Evolutionary conservation across 305 asterid genomes (phyloP), one percentile per base, ranked within the genome.

Genomic region (Fraxinus angustifolia): DNA sequence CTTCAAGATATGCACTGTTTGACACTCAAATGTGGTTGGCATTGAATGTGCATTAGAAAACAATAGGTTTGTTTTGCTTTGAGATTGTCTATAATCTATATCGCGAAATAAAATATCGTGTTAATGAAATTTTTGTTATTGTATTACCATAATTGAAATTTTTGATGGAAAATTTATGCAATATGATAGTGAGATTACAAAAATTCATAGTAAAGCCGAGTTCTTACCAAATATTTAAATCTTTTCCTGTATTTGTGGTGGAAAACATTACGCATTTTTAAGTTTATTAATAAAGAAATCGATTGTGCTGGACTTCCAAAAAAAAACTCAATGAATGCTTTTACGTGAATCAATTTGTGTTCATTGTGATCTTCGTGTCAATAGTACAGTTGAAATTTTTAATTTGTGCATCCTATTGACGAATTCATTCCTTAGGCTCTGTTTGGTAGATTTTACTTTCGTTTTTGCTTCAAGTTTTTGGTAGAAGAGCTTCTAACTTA

Each of bases 1-100:
- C 16, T 83, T 12, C 45, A 72, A 50, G 67, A 21, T 31, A 33
- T n/a, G 19, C 53, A 53, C 14, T 33, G 65, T 67, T 67, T 75
- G 74, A 72, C 78, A 72, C 81, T 58, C 65, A 72, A n/a, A n/a
- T 53, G 35, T 56, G 2, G 82, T 38, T 84, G 80, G 79, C 85
- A 84, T 81, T 84, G 11, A 85, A 68, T 85, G 81, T 38, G 85
- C 71, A 68, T 56, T 75, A 33, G 70, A 76, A 68, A 8, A 21
- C 30, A 6, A 70, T 14, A 70, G 0, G 23, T 31, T 12, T 30
- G 75, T 70, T 70, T 70, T 31, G 75, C 23, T 70, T 31, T 14
- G 10, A 16, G 23, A 30, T 70, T 31, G 40, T 16, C 42, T 0
- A 11, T 70, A 31, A 19, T 16, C 42, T 0, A 11, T 70, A 31